These are phyloP conservation scores for Penicillium simplicissimum DNA, from an alignment of 495 filamentous ascomycete genomes.

Conservation along the genomic window DNA sequence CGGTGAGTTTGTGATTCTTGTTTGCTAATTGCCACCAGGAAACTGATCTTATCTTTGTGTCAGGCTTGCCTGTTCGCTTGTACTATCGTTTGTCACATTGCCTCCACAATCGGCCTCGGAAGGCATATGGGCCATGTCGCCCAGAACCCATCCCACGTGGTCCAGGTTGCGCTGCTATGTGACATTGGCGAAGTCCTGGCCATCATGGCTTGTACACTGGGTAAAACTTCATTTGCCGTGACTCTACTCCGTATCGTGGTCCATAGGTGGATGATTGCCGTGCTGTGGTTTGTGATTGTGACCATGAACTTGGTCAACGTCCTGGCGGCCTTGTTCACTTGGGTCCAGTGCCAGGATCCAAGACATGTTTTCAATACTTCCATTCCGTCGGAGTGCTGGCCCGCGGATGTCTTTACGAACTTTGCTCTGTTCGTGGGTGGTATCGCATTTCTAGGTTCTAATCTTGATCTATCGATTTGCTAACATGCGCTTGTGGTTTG, in stretches of 20 bases:
- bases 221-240: conserved; percentile 26
- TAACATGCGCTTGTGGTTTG: background rate
- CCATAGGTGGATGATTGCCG: conserved; percentile 20
- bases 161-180: conserved; percentile 23
- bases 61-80: conserved; percentile 27
- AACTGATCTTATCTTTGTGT: background rate
- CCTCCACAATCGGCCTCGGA: conserved; percentile 20
- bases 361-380: conserved; percentile 21
- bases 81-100: conserved; percentile 27
- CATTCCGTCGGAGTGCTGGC: conserved; percentile 28
- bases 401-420: conserved; percentile 20
- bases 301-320: conserved; percentile 26
- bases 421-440: conserved; percentile 27
- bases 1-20: conserved; percentile 15
- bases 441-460: background rate
- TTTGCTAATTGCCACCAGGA: background rate
- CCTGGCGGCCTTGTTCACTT: conserved; percentile 22
- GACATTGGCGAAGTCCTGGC: conserved; percentile 24
- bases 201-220: conserved; percentile 27
- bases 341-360: conserved; percentile 24
- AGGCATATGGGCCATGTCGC: conserved; percentile 20
- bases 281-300: conserved; percentile 25
- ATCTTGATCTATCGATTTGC: background rate
- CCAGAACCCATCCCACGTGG: conserved; percentile 20
- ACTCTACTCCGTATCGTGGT: conserved; percentile 25